Evolutionary conservation across 73 alveolate genomes (phyloP).

Genomic region (Blepharisma japonicum): DNA sequence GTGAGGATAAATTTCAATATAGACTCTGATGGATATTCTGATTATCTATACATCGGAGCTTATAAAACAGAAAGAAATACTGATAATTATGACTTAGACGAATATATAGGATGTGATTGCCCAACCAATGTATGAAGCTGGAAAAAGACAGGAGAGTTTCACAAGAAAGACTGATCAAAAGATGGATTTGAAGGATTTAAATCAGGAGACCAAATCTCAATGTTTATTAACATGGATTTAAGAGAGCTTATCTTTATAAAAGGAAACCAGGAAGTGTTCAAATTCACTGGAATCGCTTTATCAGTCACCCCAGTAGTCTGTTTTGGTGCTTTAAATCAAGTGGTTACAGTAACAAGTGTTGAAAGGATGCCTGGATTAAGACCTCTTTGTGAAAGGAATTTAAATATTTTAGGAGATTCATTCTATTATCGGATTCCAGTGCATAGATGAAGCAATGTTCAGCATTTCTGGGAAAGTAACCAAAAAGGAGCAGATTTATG

Average conservation of each 20-base stretch:
- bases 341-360: background rate
- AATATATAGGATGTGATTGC: background rate
- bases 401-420: slow-evolving; percentile 21
- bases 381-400: background rate
- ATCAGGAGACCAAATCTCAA: background rate
- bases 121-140: too few relatives aligned
- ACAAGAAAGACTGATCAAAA: background rate
- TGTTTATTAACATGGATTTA: background rate
- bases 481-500: background rate
- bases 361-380: background rate
- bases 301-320: background rate
- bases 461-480: background rate
- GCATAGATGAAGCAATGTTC: background rate
- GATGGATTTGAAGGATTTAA: background rate
- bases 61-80: background rate
- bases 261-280: background rate
- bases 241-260: too few relatives aligned
- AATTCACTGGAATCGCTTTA: background rate
- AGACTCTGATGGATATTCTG: background rate
- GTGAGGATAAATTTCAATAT: background rate
- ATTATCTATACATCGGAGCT: background rate
- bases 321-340: background rate
- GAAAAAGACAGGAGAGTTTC: background rate
- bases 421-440: slow-evolving; percentile 5
- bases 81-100: background rate